phyloP scores from a whole-genome alignment of 768 basidiomycete species.

The Tephrocybe sp. region DNA sequence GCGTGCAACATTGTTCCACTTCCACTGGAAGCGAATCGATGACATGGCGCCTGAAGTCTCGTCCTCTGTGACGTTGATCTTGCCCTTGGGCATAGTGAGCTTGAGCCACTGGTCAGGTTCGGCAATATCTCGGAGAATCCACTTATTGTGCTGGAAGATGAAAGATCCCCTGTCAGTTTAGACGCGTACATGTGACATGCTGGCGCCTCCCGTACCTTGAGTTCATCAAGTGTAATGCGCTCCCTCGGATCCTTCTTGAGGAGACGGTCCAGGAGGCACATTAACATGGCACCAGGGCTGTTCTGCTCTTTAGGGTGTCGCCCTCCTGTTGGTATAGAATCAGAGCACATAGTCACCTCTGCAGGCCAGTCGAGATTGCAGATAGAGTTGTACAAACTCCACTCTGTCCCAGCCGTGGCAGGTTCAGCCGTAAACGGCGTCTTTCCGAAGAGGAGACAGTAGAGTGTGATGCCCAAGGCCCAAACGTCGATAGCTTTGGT shows the following conservation, averaged over 20 bases:
- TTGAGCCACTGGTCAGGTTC: slow-evolving; percentile 69
- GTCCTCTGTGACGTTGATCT: slow-evolving; percentile 60
- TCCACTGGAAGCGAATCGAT: slow-evolving; percentile 59
- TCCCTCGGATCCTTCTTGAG: slow-evolving; percentile 76
- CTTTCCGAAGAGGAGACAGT: slow-evolving; percentile 87
- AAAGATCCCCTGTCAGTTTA: not conserved
- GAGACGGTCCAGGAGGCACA: slow-evolving; percentile 70
- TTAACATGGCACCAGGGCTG: slow-evolving; percentile 58
- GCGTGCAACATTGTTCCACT: slow-evolving; percentile 43
- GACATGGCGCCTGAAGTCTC: slow-evolving; percentile 79
- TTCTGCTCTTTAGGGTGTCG: slow-evolving; percentile 40
- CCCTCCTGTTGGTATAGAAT: slow-evolving; percentile 63
- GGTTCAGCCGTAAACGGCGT: slow-evolving; percentile 62
- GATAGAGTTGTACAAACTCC: slow-evolving; percentile 75
- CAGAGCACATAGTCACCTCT: slow-evolving; percentile 68
- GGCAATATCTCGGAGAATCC: slow-evolving; percentile 67
- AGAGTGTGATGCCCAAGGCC: slow-evolving; percentile 96
- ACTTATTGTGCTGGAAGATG: slow-evolving; percentile 47
- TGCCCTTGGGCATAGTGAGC: slow-evolving; percentile 32
- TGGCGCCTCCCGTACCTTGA: slow-evolving; percentile 54
- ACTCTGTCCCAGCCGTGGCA: slow-evolving; percentile 45
- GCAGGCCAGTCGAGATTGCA: slow-evolving; percentile 73
- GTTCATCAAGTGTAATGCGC: slow-evolving; percentile 75
- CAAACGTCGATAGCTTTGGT: slow-evolving; percentile 96
- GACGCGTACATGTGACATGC: not conserved